These are phyloP conservation scores for Mycotypha africana DNA, from an alignment of 371 early-diverging fungal genomes.

Conservation along the genomic window DNA sequence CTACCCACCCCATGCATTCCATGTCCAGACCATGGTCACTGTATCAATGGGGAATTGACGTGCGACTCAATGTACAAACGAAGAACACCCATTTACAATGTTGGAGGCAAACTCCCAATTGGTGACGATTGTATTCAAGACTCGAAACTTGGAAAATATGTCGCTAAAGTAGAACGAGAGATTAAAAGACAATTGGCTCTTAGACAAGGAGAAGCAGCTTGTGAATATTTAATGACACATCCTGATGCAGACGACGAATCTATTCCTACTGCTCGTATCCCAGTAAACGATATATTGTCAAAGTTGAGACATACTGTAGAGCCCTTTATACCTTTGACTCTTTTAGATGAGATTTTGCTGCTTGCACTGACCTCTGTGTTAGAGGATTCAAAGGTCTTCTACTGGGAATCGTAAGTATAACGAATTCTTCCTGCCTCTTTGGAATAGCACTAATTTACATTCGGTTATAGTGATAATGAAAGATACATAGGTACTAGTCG, in stretches of 20 bases:
- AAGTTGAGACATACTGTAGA: neutral
- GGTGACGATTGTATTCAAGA: conserved; percentile 20
- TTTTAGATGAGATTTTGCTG: conserved; percentile 9
- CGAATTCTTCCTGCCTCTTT: too few relatives aligned
- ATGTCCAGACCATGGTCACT: conserved; percentile 17
- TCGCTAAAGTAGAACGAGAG: conserved; percentile 7
- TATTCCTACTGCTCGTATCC: neutral
- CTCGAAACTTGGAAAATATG: conserved; percentile 7
- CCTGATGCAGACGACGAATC: neutral
- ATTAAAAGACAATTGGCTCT: conserved; percentile 9
- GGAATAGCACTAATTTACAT: neutral
- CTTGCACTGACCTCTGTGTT: conserved; percentile 7
- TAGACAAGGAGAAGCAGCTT: conserved; percentile 11
- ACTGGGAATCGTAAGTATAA: conserved; percentile 16
- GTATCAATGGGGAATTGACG: conserved; percentile 7
- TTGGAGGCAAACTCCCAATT: conserved; percentile 8
- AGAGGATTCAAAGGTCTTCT: conserved; percentile 11
- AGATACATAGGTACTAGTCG: conserved; percentile 3
- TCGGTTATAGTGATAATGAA: conserved; percentile 1
- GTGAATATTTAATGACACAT: conserved; percentile 3
- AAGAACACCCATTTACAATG: conserved; percentile 12
- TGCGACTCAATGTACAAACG: conserved; percentile 14
- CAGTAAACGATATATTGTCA: conserved; percentile 2
- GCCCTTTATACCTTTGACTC: neutral
- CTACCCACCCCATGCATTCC: conserved; percentile 18